Evolutionary conservation across 768 basidiomycete genomes (phyloP).

Genomic region (Cantharellus anzutake): DNA sequence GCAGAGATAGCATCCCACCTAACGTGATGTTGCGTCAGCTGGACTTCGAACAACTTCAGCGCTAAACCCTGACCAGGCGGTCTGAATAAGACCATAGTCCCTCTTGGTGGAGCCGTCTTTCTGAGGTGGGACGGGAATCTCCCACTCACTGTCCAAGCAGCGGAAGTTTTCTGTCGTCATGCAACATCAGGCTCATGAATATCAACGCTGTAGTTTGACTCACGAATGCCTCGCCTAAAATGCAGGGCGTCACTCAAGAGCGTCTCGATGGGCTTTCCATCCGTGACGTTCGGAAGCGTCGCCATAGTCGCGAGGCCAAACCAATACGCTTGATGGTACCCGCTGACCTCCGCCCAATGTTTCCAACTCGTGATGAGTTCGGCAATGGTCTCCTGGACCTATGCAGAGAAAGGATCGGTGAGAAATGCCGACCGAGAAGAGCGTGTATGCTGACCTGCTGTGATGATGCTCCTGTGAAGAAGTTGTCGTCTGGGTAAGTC

Average conservation of each 20-base stretch:
- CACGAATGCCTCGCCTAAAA: slow-evolving; percentile 7
- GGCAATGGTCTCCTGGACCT: neutral
- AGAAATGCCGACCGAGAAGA: neutral
- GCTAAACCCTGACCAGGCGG: neutral
- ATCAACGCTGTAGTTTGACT: neutral
- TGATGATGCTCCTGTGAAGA: neutral
- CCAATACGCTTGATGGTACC: slow-evolving; percentile 1
- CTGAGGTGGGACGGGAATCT: neutral
- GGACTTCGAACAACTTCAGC: slow-evolving; percentile 14
- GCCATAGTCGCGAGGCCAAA: slow-evolving; percentile 7
- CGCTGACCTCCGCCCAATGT: neutral
- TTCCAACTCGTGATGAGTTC: neutral
- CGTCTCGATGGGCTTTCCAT: neutral
- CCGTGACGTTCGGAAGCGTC: slow-evolving; percentile 5
- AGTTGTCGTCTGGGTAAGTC: neutral
- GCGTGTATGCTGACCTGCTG: neutral
- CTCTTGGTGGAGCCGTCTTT: neutral
- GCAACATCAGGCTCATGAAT: neutral
- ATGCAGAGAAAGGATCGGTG: neutral
- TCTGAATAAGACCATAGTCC: neutral
- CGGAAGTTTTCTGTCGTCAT: neutral
- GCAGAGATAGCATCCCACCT: slow-evolving; percentile 8
- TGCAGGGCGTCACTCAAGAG: slow-evolving; percentile 6
- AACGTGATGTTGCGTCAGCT: neutral
- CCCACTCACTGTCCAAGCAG: neutral